phyloP scores from a whole-genome alignment of 805 yeast genomes.

The Candida vaughaniae region DNA sequence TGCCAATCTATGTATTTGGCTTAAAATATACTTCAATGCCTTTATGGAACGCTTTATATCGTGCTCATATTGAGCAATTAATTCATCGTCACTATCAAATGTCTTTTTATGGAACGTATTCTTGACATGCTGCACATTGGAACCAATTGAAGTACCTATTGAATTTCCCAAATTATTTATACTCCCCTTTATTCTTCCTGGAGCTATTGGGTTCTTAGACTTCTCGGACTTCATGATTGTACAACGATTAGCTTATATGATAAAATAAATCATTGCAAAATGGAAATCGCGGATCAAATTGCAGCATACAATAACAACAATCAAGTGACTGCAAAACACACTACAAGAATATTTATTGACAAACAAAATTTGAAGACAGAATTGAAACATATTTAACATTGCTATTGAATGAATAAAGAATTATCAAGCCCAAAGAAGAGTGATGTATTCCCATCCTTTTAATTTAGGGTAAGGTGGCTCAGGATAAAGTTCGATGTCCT shows the following conservation, averaged over 20 bases:
- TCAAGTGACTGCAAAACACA: too few species aligned
- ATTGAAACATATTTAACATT: too few species aligned
- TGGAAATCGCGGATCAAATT: not conserved
- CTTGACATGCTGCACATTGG: conserved; percentile 11
- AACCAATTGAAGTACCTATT: conserved; percentile 10
- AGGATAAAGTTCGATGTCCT: conserved; percentile 25
- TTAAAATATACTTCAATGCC: conserved; percentile 41
- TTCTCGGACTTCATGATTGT: too few species aligned
- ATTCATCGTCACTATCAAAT: conserved; percentile 35
- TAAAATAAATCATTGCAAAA: not conserved
- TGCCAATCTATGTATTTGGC: conserved; percentile 25
- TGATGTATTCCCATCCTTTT: conserved; percentile 19
- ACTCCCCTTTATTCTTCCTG: conserved; percentile 14
- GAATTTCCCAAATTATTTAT: conserved; percentile 13
- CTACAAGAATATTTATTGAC: too few species aligned
- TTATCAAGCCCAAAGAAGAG: conserved; percentile 20
- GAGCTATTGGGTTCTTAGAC: conserved; percentile 2
- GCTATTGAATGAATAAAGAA: too few species aligned
- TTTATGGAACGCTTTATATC: conserved; percentile 41
- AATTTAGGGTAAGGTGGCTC: conserved; percentile 25
- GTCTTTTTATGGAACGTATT: conserved; percentile 11
- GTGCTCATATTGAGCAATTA: conserved; percentile 41
- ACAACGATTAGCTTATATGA: too few species aligned
- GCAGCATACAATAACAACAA: too few species aligned
- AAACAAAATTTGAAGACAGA: too few species aligned